Base-by-base conservation (phyloP, 164 flowering plant species). In the Warburgia ugandensis region DNA sequence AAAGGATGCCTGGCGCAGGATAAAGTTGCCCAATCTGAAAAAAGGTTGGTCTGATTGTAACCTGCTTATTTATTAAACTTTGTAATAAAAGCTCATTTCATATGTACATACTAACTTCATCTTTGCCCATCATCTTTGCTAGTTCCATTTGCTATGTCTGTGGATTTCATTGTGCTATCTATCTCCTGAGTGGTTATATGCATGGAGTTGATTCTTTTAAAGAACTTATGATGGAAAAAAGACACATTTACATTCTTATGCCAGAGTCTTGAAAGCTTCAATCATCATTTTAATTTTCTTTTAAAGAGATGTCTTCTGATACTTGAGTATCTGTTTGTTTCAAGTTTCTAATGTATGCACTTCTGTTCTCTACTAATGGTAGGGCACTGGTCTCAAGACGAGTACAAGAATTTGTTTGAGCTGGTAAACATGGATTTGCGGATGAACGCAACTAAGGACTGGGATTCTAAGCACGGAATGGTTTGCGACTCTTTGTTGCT, bases 321-420 rank as follows among this genome's bases (percentile, higher is more conserved):
- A 5, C 22, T 38, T 17, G 11, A 5, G 6, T 7, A 4, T 4
- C 31, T 17, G 8, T 5, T 29, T 29, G 17, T 30, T 8, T 30
- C 7, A 42, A 17, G 46, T 21, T 17, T 4, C 22, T 42, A 3
- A 7, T 13, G 2, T 17, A 29, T 31, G 20, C 29, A 45, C 26
- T 29, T 48, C 14, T 41, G 43, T 41, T 29, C 16, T 32, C 32
- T 47, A 29, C 31, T 44, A 6, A 17, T 48, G 53, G 17, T 35
- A 66, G 90, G 91, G 2, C 65, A 6, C 0, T 83, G 95, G 91
- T 43, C 75, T 21, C 91, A 81, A 45, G 78, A 70, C 0, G 91
- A 86, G 74, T 79, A 77, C 50, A 84, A 81, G 61, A 38, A 13
- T 11, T 58, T 86, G 29, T 86, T 74, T 69, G 79, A 86, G 48